Evolutionary conservation across 345 rosid genomes (phyloP).

Genomic region (Eucalyptus microcorys): DNA sequence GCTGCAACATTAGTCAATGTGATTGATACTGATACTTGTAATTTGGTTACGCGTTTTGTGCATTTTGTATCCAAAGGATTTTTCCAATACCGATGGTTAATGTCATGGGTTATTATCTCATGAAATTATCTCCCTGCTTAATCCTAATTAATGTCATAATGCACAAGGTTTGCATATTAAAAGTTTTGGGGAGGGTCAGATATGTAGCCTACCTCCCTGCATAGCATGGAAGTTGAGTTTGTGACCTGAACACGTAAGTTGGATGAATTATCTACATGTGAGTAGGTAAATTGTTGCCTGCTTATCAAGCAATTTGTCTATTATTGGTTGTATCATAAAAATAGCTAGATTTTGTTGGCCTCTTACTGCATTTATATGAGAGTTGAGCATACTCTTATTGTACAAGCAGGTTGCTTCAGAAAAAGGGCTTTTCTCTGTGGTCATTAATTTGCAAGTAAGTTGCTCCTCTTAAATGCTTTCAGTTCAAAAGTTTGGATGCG

Average conservation of each 20-base stretch:
- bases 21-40: background rate
- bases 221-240: background rate
- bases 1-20: background rate
- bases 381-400: background rate
- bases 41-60: background rate
- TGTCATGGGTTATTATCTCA: background rate
- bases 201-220: background rate
- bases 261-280: background rate
- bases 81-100: background rate
- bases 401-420: conserved; percentile 55
- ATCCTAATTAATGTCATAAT: background rate
- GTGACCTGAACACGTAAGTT: background rate
- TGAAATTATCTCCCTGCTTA: background rate
- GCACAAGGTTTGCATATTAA: background rate
- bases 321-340: background rate
- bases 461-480: background rate
- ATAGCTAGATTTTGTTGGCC: background rate
- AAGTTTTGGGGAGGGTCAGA: background rate
- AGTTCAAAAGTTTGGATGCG: background rate
- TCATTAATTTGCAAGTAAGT: conserved; percentile 73
- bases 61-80: background rate
- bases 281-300: background rate
- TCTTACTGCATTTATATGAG: background rate
- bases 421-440: conserved; percentile 61
- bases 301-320: background rate